Evolutionary conservation across 2,329 filamentous ascomycete genomes (phyloP), one percentile per base, ranked within the genome.

Genomic region (Paracoccidioides lutzii): DNA sequence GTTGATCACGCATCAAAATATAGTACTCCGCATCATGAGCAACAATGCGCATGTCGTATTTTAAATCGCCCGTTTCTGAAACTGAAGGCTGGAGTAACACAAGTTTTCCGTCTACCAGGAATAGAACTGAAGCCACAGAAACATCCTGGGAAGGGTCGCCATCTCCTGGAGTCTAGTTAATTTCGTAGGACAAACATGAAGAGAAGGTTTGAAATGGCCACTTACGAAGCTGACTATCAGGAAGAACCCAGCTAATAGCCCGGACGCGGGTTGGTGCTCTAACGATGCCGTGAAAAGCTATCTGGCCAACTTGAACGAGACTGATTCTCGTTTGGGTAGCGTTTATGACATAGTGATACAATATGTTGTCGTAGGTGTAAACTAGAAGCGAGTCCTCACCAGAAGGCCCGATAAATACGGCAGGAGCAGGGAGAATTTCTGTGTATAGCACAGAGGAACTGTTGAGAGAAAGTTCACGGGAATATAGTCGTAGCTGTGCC

Each of bases 41-140:
- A 66, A 98, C 86, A 57, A 97, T 86, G 8, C 90, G 86, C 93
- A 98, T 98, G 66, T 97, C 91, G 66, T 98, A 98, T 73, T 96
- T 97, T 53, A 96, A 78, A 62, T 90, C 86, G 4, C 88, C 87
- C 45, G 86, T 81, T 51, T 88, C 87, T 53, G 87, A 90, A 4
- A 88, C 76, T 0, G 89, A 90, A 1, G 93, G 91, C 61, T 94
- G 89, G 51, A 98, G 78, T 41, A 97, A 75, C 9, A 97, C 93
- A 22, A 98, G 81, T 69, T 98, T 98, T 35, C 91, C 93, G 66
- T 98, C 93, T 1, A 98, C 90, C n/a, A 98, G 78, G 65, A 98
- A 95, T 12, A 98, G 75, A 10, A 98, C 90, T 0, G 90, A 95
- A 6, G 93, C 93, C 55, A 91, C 86, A 10, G 89, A 85, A 7